These are phyloP conservation scores for Emmonsia crescens DNA, from an alignment of 2,329 filamentous ascomycete species.

Conservation along the genomic window DNA sequence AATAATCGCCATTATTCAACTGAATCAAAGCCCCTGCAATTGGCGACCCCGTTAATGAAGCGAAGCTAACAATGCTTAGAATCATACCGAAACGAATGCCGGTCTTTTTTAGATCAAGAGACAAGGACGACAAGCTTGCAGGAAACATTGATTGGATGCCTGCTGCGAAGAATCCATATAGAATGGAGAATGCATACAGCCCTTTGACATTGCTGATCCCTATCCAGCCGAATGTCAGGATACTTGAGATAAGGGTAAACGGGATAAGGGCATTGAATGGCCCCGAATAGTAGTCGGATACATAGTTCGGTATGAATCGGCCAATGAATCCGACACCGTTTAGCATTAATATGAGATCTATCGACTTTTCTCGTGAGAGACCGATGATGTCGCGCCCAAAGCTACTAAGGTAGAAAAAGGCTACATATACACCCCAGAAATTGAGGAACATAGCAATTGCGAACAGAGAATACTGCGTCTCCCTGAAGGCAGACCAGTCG, in stretches of 20 bases:
- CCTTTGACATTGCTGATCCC: slow-evolving; percentile 40
- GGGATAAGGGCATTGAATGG: slow-evolving; percentile 52
- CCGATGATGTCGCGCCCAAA: slow-evolving; percentile 32
- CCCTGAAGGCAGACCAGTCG: slow-evolving; percentile 42
- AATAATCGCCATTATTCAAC: slow-evolving; percentile 34
- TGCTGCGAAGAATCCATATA: slow-evolving; percentile 55
- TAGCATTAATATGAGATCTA: slow-evolving; percentile 53
- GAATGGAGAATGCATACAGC: slow-evolving; percentile 51
- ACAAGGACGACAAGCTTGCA: slow-evolving; percentile 47
- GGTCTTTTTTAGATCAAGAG: slow-evolving; percentile 41
- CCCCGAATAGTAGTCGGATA: slow-evolving; percentile 49
- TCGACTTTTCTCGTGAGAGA: slow-evolving; percentile 35
- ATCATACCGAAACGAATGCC: slow-evolving; percentile 50
- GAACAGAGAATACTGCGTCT: slow-evolving; percentile 37
- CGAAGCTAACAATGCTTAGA: slow-evolving; percentile 44
- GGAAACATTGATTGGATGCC: slow-evolving; percentile 58
- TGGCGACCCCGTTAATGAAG: slow-evolving; percentile 44
- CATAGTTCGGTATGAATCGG: slow-evolving; percentile 46
- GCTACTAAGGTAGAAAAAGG: slow-evolving; percentile 39
- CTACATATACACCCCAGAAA: slow-evolving; percentile 46
- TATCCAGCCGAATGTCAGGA: slow-evolving; percentile 47
- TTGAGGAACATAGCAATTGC: slow-evolving; percentile 34
- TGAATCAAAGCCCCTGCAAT: slow-evolving; percentile 45
- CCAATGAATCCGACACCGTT: slow-evolving; percentile 53
- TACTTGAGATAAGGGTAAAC: slow-evolving; percentile 31